Evolutionary conservation across 2,329 filamentous ascomycete species (phyloP).

Genomic region (Diaporthe citriasiana): DNA sequence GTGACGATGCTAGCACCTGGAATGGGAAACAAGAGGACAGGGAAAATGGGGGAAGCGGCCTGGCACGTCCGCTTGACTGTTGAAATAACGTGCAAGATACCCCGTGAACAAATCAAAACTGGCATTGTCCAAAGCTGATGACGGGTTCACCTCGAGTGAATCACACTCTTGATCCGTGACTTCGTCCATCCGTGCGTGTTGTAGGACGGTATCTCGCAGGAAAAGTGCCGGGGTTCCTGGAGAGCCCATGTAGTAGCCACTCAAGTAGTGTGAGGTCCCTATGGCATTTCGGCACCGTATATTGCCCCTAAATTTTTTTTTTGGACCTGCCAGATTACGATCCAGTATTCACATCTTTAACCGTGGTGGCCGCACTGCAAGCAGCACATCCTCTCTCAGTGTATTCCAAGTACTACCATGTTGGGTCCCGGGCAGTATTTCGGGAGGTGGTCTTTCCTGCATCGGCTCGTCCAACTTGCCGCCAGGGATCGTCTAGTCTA

Average conservation of each 20-base stretch:
- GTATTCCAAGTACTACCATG: neutral
- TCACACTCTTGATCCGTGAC: neutral
- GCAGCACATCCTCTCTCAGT: neutral
- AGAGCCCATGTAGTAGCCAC: neutral
- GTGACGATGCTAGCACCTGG: neutral
- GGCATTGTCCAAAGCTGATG: neutral
- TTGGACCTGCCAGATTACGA: too few species aligned
- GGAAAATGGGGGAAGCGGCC: neutral
- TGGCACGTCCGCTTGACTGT: conserved; percentile 2
- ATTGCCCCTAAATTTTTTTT: neutral
- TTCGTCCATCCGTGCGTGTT: neutral
- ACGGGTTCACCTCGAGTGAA: neutral
- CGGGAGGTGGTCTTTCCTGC: neutral
- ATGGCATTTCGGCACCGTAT: too few species aligned
- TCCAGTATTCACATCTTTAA: neutral
- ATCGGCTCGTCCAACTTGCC: neutral
- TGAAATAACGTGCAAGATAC: conserved; percentile 38
- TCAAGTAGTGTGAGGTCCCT: too few species aligned
- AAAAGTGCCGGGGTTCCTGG: too few species aligned
- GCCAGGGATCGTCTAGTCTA: neutral
- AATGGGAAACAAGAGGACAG: neutral
- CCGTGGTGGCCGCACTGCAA: neutral
- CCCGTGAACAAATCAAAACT: conserved; percentile 18
- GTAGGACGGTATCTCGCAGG: too few species aligned
- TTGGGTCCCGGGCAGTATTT: neutral